phyloP scores from a whole-genome alignment of 176 grass and related monocot genomes.

The Thinopyrum elongatum region DNA sequence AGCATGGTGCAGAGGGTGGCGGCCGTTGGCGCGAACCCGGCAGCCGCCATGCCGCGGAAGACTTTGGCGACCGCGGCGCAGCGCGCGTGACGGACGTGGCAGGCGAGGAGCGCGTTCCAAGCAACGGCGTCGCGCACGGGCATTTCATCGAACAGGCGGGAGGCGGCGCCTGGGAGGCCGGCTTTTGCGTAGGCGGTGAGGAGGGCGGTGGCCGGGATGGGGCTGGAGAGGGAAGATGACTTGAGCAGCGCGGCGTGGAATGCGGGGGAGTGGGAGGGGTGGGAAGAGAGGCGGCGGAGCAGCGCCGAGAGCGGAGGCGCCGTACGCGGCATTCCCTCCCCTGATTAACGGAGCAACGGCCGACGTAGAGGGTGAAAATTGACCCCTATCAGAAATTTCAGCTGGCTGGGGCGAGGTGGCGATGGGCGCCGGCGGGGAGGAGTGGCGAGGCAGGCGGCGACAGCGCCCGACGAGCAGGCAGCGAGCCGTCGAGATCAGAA shows the following conservation, averaged over 20 bases:
- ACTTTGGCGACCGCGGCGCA: not conserved
- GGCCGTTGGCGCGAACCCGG: constrained; percentile 26
- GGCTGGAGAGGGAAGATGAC: constrained; percentile 26
- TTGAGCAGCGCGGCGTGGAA: constrained; percentile 41
- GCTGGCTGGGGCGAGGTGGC: not conserved
- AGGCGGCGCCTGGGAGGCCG: constrained; percentile 32
- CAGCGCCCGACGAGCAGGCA: not conserved
- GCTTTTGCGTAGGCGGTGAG: constrained; percentile 35
- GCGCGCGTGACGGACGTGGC: constrained; percentile 42
- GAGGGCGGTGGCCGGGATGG: constrained; percentile 53
- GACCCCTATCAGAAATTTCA: not conserved
- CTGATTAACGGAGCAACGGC: not conserved
- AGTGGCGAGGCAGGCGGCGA: not conserved
- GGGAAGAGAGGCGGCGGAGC: constrained; percentile 27
- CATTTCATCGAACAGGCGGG: constrained; percentile 65
- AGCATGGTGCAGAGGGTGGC: constrained; percentile 49
- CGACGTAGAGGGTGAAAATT: not conserved
- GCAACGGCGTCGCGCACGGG: constrained; percentile 42
- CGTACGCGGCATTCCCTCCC: not conserved
- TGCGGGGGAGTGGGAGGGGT: not conserved
- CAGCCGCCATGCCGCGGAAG: constrained; percentile 34
- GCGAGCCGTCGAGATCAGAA: not conserved
- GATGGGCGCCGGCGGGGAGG: too few relatives aligned
- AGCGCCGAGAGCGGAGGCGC: constrained; percentile 1
- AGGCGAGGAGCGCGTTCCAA: constrained; percentile 63